Evolutionary conservation across 768 basidiomycete genomes (phyloP).

Genomic region (Lentinus brumalis): DNA sequence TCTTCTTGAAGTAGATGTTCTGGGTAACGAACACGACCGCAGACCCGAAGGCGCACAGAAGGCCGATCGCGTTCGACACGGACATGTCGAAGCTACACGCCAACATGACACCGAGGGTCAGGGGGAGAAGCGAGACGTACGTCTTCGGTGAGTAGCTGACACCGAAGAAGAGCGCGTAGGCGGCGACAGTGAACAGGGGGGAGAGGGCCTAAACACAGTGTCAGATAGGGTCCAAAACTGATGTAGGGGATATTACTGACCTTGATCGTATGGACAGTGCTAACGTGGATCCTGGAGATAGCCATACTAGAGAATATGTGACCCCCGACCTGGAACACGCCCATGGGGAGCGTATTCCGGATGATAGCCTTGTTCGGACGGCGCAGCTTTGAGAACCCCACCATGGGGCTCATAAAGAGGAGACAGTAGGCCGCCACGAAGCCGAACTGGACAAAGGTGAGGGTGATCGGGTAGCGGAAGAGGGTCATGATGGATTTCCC

Average conservation of each 20-base stretch:
- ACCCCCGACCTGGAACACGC: conserved; percentile 94
- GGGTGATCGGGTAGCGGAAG: conserved; percentile 93
- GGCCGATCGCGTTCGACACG: conserved; percentile 79
- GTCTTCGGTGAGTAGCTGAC: conserved; percentile 92
- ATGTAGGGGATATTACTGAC: conserved; percentile 43
- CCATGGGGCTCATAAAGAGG: conserved; percentile 74
- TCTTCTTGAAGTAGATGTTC: conserved; percentile 99
- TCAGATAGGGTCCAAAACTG: neutral
- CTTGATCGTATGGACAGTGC: conserved; percentile 99
- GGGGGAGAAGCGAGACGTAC: conserved; percentile 90
- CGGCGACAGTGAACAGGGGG: conserved; percentile 94
- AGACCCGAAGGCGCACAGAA: conserved; percentile 96
- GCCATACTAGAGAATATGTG: conserved; percentile 99
- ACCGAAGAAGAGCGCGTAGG: conserved; percentile 90
- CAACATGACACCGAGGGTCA: conserved; percentile 96
- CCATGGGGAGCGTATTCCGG: conserved; percentile 88
- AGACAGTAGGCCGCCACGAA: conserved; percentile 89
- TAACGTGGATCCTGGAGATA: conserved; percentile 93
- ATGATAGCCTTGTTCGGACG: conserved; percentile 74
- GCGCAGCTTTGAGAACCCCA: conserved; percentile 70
- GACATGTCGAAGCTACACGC: conserved; percentile 94
- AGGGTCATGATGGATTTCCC: conserved; percentile 93
- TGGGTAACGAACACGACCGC: conserved; percentile 96
- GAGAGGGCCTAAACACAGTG: conserved; percentile 76
- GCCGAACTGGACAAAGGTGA: conserved; percentile 97